Evolutionary conservation across 2,329 filamentous ascomycete genomes (phyloP), one percentile per base, ranked within the genome.

Genomic region (Calonectria pseudoturangicola): DNA sequence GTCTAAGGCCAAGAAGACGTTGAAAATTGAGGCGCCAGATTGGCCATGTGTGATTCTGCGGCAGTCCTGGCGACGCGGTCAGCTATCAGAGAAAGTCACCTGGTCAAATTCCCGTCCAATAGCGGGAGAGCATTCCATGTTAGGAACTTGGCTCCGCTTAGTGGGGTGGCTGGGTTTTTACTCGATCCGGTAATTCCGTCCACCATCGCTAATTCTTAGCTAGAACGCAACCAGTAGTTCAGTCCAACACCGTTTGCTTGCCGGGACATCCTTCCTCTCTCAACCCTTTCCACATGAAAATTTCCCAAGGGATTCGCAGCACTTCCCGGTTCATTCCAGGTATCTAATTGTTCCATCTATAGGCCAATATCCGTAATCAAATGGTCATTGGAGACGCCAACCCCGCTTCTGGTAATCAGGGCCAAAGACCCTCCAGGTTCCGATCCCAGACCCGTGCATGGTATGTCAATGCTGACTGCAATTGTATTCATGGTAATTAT

Each of bases 151-250:
- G 12, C 30, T 39, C 51, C 51, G n/a, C 51, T 39, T 39, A 5
- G n/a, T 21, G n/a, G 30, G 21, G 51, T 25, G 13, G 18, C 3
- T 13, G 10, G 21, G 12, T 30, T 8, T 39, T 58, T 33, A 56
- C 51, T n/a, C 3, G 21, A 58, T 58, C 21, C n/a, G 51, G 51
- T 25, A 58, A 39, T n/a, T n/a, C 51, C 30, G n/a, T 28, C 51
- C 30, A 30, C 12, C 30, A 58, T 58, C n/a, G 27, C n/a, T n/a
- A 30, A 36, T 3, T 13, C 10, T 21, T 25, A 8, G 33, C 51
- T 58, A 39, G 30, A 58, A 39, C 30, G 13, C 4, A 58, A 39
- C 16, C 25, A 48, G 47, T 50, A 50, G 47, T 28, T 50, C 18
- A 58, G 30, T 58, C 51, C 12, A 36, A 58, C 51, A 4, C 10